Percentiles rank a stretch among this genome's conserved stretches.
These are phyloP conservation scores for Aspergillus udagawae DNA, from an alignment of 2,329 filamentous ascomycete genomes.

Conservation along the genomic window DNA sequence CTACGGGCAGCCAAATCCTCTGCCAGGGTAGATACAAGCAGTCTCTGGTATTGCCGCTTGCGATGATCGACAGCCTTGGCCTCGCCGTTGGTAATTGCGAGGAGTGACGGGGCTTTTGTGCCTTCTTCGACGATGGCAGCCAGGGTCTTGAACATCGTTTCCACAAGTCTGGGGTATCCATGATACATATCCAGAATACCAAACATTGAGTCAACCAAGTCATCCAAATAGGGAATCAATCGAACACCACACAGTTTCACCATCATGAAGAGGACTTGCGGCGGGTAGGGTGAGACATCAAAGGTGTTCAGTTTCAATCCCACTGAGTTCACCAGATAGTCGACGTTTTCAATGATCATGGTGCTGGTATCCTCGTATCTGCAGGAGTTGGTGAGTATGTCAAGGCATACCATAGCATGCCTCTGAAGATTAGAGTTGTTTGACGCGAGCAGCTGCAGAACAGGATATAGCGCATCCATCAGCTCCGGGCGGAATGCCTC, in stretches of 20 bases:
- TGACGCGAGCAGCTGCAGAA: conserved; percentile 84
- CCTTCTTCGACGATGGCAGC: conserved; percentile 81
- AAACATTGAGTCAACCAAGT: conserved; percentile 87
- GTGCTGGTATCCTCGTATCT: conserved; percentile 70
- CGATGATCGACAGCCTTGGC: conserved; percentile 21
- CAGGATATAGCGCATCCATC: conserved; percentile 84
- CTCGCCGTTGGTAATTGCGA: conserved; percentile 41
- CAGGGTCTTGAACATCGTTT: conserved; percentile 77
- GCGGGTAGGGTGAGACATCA: conserved; percentile 85
- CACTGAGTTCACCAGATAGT: conserved; percentile 94
- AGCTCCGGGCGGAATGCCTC: conserved; percentile 75
- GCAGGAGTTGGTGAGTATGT: conserved; percentile 71
- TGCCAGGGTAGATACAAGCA: conserved; percentile 32
- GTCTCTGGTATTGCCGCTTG: conserved; percentile 27
- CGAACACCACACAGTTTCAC: conserved; percentile 76
- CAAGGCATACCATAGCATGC: conserved; percentile 79
- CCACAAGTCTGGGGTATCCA: conserved; percentile 81
- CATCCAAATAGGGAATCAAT: conserved; percentile 83
- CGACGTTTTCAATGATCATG: conserved; percentile 83
- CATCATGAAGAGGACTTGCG: conserved; percentile 92
- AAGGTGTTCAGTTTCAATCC: conserved; percentile 85
- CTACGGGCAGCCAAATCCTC: conserved; percentile 32
- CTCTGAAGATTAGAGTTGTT: conserved; percentile 62
- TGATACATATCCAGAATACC: conserved; percentile 92
- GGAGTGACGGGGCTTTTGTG: conserved; percentile 51